Evolutionary conservation across 1,284 basidiomycete genomes (phyloP).

Genomic region (Heimioporus punctisporus): DNA sequence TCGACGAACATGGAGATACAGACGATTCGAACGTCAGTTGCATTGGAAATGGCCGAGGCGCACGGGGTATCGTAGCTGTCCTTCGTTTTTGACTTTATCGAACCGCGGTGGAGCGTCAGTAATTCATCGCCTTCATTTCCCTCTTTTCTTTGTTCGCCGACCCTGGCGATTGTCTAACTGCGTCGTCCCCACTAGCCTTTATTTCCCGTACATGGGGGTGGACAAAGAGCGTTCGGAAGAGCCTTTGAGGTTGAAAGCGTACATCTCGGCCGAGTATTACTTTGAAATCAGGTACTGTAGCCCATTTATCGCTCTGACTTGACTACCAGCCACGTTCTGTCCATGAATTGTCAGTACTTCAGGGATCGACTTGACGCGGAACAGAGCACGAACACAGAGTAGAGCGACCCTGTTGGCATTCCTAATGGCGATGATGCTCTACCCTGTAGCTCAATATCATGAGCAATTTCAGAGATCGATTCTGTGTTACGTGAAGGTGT

Average conservation of each 20-base stretch:
- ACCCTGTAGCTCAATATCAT: too few relatives aligned
- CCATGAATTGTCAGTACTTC: constrained; percentile 3
- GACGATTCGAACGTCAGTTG: constrained; percentile 5
- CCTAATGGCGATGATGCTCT: too few relatives aligned
- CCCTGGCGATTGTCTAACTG: too few relatives aligned
- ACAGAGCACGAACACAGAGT: too few relatives aligned
- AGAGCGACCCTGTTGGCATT: too few relatives aligned
- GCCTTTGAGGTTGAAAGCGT: too few relatives aligned
- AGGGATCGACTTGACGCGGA: neutral
- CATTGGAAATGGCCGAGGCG: constrained; percentile 30
- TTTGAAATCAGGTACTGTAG: constrained; percentile 5
- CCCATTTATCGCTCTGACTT: neutral
- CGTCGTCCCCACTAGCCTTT: too few relatives aligned
- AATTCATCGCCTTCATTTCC: constrained; percentile 16
- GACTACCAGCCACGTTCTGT: constrained; percentile 9
- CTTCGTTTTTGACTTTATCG: constrained; percentile 1
- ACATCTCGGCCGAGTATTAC: too few relatives aligned
- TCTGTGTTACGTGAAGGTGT: too few relatives aligned
- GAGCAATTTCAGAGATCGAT: too few relatives aligned
- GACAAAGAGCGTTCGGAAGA: too few relatives aligned
- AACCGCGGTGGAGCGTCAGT: constrained; percentile 19
- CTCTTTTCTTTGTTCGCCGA: constrained; percentile 15
- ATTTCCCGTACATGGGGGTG: too few relatives aligned
- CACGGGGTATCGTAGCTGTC: neutral
- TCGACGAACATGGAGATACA: neutral